Evolutionary conservation across 805 yeast species (phyloP), one percentile per base, ranked within the genome.

Genomic region (Candida hispaniensis): DNA sequence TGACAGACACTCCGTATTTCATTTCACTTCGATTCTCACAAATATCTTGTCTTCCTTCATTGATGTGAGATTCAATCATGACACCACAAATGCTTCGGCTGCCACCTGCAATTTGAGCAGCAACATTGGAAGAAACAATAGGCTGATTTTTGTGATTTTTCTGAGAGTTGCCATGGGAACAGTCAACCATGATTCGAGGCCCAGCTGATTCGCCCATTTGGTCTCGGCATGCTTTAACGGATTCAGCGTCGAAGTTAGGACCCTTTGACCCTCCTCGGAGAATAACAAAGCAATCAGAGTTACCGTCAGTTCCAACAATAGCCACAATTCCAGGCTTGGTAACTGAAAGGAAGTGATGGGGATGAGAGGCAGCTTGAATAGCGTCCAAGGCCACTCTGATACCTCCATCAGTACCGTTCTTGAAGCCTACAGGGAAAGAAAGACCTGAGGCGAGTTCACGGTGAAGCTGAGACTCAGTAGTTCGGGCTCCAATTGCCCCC

Each of bases 401-500:
- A 27, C 86, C 75, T 53, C 98, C 98, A 58, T 91, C 97, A 24
- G 98, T 88, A 54, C 97, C 97, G 55, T 88, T 88, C 58, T 88
- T 88, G 77, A 88, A 88, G 36, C 98, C 98, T 41, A 88, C 83
- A 26, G 98, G 98, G 83, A 91, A 88, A 3, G 94, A 81, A 29
- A 91, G 66, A 18, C 97, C 98, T 1, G 96, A 85, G 3, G 97
- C 94, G 47, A 88, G 71, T 60, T 88, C 98, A 59, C 98, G 77
- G 60, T 88, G 98, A 38, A 88, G 72, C 65, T 88, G 98, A 23
- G 95, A 85, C 65, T 88, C 98, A 23, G 98, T 88, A 28, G 98
- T 88, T 68, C 98, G 79, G 23, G 98, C 98, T 51, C 98, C 98
- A 57, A 88, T 86, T 30, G 98, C 98, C 52, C 98, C 98, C 36